Base-by-base conservation (phyloP, 2,329 filamentous ascomycete species). In the Alternaria sp. region DNA sequence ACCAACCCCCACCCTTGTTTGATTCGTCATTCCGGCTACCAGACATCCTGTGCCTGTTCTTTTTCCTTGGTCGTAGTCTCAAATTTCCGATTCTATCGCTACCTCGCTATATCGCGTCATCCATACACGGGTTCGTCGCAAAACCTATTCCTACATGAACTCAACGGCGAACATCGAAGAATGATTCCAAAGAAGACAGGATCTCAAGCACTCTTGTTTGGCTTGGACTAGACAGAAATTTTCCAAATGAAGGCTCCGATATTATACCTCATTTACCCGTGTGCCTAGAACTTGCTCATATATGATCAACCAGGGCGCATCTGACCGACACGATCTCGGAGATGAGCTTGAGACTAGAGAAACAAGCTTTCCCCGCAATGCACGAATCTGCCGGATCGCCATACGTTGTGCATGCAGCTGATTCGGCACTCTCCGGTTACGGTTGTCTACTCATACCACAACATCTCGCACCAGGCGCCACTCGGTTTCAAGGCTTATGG, bases 291-390 rank as follows among this genome's bases (percentile, higher is more conserved):
- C 65, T 32, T 53, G 62, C 61, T 59, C 64, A 54, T 59, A 59
- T 28, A 30, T 46, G 56, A 45, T 55, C 48, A 51, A 12, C 51
- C 59, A 41, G 32, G 63, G 63, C 56, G 67, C 65, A 38, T 70
- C 64, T 67, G 62, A 65, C 63, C 61, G 59, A 46, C 50, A 49
- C 48, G 30, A 63, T 60, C 61, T 60, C 62, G 56, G 56, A 25
- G 38, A 55, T 25, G 49, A 55, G 61, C 57, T 64, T 59, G 64
- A 62, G 62, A 55, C 63, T 53, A 53, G 59, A 55, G 54, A 36
- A 69, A 62, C 57, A 74, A 74, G 72, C 71, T 71, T 74, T 74
- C 66, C 71, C 72, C 67, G 70, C 70, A 70, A 68, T 74, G 65
- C 68, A 68, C 63, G 27, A 55, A 72, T 74, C 65, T 74, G 68